Conservation (phyloP, 2,329 filamentous ascomycete genomes). For the Pyrenochaeta sp. region DNA sequence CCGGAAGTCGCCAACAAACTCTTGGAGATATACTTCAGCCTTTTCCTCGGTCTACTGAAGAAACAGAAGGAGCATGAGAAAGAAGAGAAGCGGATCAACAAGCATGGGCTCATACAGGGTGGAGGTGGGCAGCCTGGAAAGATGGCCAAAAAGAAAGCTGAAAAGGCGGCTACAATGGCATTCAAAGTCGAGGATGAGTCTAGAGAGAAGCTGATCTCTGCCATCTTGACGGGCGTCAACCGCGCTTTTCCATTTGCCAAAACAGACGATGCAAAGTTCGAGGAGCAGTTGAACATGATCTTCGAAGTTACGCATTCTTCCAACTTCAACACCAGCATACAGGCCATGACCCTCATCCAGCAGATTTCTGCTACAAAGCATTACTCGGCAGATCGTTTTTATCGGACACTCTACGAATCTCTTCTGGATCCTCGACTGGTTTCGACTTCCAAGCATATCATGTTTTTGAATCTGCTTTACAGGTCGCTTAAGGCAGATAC, state of each 20-base stretch:
- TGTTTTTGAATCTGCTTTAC: conserved; percentile 93
- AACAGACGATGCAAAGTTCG: conserved; percentile 80
- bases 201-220: conserved; percentile 90
- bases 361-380: conserved; percentile 85
- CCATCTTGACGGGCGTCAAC: conserved; percentile 92
- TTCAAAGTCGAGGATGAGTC: conserved; percentile 67
- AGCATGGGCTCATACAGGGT: conserved; percentile 61
- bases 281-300: conserved; percentile 89
- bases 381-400: conserved; percentile 87
- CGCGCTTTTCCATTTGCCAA: conserved; percentile 93
- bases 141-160: conserved; percentile 58
- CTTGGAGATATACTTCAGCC: conserved; percentile 88
- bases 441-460: conserved; percentile 90
- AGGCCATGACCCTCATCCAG: conserved; percentile 93
- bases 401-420: conserved; percentile 94
- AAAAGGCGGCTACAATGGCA: conserved; percentile 54
- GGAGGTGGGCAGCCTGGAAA: conserved; percentile 63
- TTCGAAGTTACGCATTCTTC: conserved; percentile 97
- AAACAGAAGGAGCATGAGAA: conserved; percentile 55
- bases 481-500: conserved; percentile 87
- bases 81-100: conserved; percentile 54
- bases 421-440: conserved; percentile 87
- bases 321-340: conserved; percentile 98
- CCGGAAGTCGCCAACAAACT: conserved; percentile 81
- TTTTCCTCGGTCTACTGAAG: conserved; percentile 86